Conservation (phyloP, 2,329 filamentous ascomycete species). For the Alternaria postmessia region DNA sequence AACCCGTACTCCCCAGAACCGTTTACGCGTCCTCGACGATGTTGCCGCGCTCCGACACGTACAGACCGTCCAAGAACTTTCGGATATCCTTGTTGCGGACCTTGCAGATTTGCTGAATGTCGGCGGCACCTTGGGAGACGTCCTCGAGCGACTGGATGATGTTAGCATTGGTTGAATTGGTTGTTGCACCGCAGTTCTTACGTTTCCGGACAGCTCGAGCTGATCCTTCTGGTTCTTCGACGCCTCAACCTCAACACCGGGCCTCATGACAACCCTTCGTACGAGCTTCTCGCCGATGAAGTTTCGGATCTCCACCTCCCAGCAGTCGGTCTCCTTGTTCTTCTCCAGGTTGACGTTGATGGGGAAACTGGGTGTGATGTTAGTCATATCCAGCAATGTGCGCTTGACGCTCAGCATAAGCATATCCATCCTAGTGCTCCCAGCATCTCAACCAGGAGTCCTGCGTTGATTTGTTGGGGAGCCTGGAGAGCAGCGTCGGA, state of each 20-base stretch:
- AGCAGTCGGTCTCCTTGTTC: slow-evolving; percentile 87
- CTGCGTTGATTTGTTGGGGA: neutral
- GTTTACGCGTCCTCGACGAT: slow-evolving; percentile 70
- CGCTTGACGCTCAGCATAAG: neutral
- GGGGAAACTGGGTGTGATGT: slow-evolving; percentile 71
- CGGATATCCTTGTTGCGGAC: slow-evolving; percentile 99
- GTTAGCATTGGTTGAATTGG: slow-evolving; percentile 27
- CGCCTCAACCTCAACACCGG: slow-evolving; percentile 88
- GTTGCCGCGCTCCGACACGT: slow-evolving; percentile 99
- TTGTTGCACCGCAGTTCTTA: slow-evolving; percentile 23
- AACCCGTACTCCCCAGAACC: slow-evolving; percentile 46
- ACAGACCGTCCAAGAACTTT: slow-evolving; percentile 99
- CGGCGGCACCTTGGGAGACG: slow-evolving; percentile 97
- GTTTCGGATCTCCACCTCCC: slow-evolving; percentile 95
- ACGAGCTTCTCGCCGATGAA: slow-evolving; percentile 90
- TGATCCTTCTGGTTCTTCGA: slow-evolving; percentile 98
- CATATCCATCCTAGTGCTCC: slow-evolving; percentile 1
- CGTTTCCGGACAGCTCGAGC: slow-evolving; percentile 89
- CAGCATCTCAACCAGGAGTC: neutral
- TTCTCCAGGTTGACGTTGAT: slow-evolving; percentile 99
- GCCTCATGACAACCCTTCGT: slow-evolving; percentile 86
- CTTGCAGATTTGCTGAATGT: slow-evolving; percentile 99
- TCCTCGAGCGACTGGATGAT: slow-evolving; percentile 75
- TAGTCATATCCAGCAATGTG: slow-evolving; percentile 20
- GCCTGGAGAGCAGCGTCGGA: slow-evolving; percentile 4